A percentile compares a stretch with the other conserved stretches of the same genome.
These are phyloP conservation scores for Fusarium anguioides DNA, from an alignment of 2,329 filamentous ascomycete species.

Conservation along the genomic window DNA sequence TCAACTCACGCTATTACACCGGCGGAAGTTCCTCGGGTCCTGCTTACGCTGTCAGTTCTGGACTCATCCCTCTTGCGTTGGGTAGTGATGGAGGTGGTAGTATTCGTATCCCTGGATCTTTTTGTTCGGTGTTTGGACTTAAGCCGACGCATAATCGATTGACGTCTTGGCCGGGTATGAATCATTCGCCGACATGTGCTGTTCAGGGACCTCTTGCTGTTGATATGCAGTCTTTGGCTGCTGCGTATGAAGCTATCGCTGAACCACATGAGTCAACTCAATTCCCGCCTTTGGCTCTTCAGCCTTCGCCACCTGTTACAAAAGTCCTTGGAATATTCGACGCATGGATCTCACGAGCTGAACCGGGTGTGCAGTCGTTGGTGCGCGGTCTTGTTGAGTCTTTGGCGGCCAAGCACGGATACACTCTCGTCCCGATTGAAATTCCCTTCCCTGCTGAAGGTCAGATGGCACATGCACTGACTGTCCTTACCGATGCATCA, in stretches of 20 bases:
- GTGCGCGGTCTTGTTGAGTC: constrained; percentile 60
- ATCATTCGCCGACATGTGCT: constrained; percentile 69
- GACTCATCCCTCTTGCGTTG: constrained; percentile 76
- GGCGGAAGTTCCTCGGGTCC: constrained; percentile 82
- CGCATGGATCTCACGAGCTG: constrained; percentile 68
- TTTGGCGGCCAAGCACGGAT: constrained; percentile 63
- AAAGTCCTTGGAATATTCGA: constrained; percentile 72
- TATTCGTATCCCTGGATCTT: constrained; percentile 77
- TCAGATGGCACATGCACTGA: constrained; percentile 78
- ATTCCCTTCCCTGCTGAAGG: constrained; percentile 71
- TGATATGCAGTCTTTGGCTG: constrained; percentile 73
- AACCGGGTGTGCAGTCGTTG: constrained; percentile 56
- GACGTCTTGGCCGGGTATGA: constrained; percentile 68
- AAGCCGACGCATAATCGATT: constrained; percentile 77
- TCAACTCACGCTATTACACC: constrained; percentile 78
- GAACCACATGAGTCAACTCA: constrained; percentile 68
- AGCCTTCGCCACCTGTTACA: constrained; percentile 36
- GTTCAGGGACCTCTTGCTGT: constrained; percentile 75
- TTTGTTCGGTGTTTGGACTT: constrained; percentile 79
- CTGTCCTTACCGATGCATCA: constrained; percentile 73
- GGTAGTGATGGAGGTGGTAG: constrained; percentile 80
- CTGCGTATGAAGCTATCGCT: constrained; percentile 73
- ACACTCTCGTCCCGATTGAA: constrained; percentile 64
- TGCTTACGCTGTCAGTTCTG: constrained; percentile 75
- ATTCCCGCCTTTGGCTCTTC: constrained; percentile 59